Conservation (phyloP, 2,329 filamentous ascomycete species). For the Juglanconis oblonga region DNA sequence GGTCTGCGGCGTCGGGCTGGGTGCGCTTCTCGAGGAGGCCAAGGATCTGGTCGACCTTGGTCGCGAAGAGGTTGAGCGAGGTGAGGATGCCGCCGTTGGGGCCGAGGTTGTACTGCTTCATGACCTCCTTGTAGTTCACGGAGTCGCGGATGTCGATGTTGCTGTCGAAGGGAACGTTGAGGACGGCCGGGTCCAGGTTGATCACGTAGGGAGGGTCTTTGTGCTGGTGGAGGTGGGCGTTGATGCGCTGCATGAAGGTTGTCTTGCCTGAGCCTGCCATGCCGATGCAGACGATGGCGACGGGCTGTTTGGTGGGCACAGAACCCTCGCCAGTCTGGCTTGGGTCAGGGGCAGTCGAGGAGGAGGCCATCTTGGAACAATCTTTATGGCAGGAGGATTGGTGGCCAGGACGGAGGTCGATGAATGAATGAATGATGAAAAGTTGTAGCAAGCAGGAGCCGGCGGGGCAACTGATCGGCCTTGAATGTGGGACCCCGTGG, state of each 20-base stretch:
- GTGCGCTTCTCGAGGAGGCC: conserved; percentile 85
- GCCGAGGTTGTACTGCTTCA: conserved; percentile 98
- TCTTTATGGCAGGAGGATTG: neutral
- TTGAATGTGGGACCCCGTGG: neutral
- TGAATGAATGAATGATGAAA: neutral
- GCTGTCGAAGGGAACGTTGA: conserved; percentile 88
- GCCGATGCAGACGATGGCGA: conserved; percentile 88
- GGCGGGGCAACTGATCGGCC: neutral
- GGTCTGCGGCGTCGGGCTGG: conserved; percentile 57
- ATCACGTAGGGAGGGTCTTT: conserved; percentile 87
- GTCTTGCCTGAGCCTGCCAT: conserved; percentile 99
- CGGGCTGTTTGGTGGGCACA: conserved; percentile 43
- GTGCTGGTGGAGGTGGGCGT: conserved; percentile 82
- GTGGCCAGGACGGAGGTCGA: neutral
- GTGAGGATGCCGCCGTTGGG: conserved; percentile 97
- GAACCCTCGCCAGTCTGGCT: conserved; percentile 5
- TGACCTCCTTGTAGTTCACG: conserved; percentile 99
- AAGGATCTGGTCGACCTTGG: conserved; percentile 96
- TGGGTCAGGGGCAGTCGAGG: conserved; percentile 15
- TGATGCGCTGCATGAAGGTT: conserved; percentile 99
- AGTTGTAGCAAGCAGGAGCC: neutral
- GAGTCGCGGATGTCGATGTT: conserved; percentile 99
- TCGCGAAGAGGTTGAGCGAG: conserved; percentile 92
- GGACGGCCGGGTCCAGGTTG: conserved; percentile 93
- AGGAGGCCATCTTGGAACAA: conserved; percentile 20